Evolutionary conservation across 2,329 filamentous ascomycete species (phyloP), one percentile per base, ranked within the genome.

Genomic region (Botryotinia convoluta): DNA sequence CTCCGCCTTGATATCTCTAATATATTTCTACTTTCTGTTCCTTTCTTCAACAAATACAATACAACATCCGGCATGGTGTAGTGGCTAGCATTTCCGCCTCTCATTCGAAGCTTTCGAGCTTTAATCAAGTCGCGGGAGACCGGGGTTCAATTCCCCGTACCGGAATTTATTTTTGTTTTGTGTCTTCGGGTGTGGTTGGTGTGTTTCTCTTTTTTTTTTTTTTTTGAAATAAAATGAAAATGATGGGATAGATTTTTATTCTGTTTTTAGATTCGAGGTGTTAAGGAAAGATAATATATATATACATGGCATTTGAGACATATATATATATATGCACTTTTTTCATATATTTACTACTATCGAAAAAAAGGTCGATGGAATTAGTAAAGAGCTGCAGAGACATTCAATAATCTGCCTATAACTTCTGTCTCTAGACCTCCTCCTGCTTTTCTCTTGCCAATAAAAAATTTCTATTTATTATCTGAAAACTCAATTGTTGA

Each of bases 11-110:
- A 14, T 9, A 1, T n/a, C 2, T n/a, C 0, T n/a, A 16, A 51
- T 59, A 35, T 59, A 59, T 59, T 22, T 1, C 0, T 0, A 59
- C 8, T 35, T 59, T 32, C 8, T 4, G 0, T 0, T 0, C 0
- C 0, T 0, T 0, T 1, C 1, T 22, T 2, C 29, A 59, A 20
- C 18, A 59, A 61, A 37, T 1, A 22, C 4, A 26, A 16, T 26
- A 22, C 10, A 35, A 26, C 1, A 26, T 61, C 59, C 59, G 59
- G 59, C 59, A 61, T 61, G 59, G 59, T 61, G 59, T 61, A 61
- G 59, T 61, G 59, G 59, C 59, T 61, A 61, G 59, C 59, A 61
- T 61, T 61, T 61, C 59, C 59, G 59, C 32, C 59, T 61, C 59
- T 61, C 59, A 61, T 26, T 26, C 32, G 12, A 61, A 51, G 32